phyloP scores from a whole-genome alignment of 2,329 filamentous ascomycete genomes.

The Colletotrichum abscissum region DNA sequence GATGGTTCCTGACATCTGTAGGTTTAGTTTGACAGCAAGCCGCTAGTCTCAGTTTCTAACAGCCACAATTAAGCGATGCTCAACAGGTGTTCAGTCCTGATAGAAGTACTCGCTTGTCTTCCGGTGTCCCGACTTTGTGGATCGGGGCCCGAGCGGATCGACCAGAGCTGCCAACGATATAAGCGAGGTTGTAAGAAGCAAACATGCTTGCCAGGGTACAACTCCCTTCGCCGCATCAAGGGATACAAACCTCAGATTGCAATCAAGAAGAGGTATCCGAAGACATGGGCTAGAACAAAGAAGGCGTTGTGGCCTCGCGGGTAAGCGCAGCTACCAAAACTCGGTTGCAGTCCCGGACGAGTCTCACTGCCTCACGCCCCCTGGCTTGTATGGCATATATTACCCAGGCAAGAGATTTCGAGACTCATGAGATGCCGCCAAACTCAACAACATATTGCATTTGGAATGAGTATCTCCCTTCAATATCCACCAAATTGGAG shows the following conservation, averaged over 20 bases:
- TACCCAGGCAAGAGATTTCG: conserved; percentile 14
- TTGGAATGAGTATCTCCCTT: neutral
- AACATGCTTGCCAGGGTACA: neutral
- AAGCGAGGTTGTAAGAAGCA: conserved; percentile 1
- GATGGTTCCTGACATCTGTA: neutral
- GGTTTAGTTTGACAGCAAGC: neutral
- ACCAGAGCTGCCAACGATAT: neutral
- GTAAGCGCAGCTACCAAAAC: neutral
- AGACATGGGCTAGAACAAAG: neutral
- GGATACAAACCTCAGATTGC: neutral
- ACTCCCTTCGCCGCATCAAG: neutral
- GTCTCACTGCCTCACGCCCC: neutral
- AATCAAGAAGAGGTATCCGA: no score
- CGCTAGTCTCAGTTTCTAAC: conserved; percentile 12
- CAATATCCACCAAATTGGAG: neutral
- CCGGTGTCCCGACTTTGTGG: neutral
- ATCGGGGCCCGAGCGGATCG: neutral
- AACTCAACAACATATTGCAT: neutral
- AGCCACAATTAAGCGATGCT: conserved; percentile 8
- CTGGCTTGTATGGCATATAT: conserved; percentile 3
- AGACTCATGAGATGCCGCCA: conserved; percentile 7
- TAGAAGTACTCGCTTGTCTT: neutral
- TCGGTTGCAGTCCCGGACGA: neutral
- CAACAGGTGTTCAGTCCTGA: conserved; percentile 8
- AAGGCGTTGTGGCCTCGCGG: neutral